Base-by-base conservation (phyloP, 208 protist genomes). In the Herpetomonas tarakana region DNA sequence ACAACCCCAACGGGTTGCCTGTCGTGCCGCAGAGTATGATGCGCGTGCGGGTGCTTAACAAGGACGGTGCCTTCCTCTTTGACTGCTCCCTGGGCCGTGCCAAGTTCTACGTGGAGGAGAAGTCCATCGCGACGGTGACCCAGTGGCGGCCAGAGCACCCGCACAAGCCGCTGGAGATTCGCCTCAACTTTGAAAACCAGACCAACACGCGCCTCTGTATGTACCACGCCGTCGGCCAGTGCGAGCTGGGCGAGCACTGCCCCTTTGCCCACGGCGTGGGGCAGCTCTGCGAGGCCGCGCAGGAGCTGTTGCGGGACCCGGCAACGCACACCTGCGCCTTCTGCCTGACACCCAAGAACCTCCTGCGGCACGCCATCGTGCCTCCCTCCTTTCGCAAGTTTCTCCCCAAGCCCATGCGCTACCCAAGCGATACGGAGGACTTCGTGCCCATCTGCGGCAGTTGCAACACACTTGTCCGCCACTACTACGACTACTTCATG, bases 201-300 rank as follows among this genome's bases (percentile, higher is more conserved):
- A 45, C 74, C 2, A 81, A 82, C 29, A 77, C 71, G 27, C 63
- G 68, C 2, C 68, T 81, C 1, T 86, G 78, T 61, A 65, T 76
- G 30, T 68, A 79, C 66, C 19, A 81, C 35, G 16, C 29, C 1
- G 35, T 79, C 7, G 66, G 71, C 3, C 16, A 22, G 24, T 81
- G 74, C 30, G 67, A 76, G 49, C 38, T 81, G 4, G 54, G 67
- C 1, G 50, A 64, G 14, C 51, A 76, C 49, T 86, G 78, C 51
- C 74, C 74, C 16, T 86, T 77, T 52, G 78, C 78, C 14, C 78
- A 86, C 59, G 71, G 78, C 21, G n/a, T 79, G 4, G 72, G 68
- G 1, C 45, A 86, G 46, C 71, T 86, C 16, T 65, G 63, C 16
- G 30, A 64, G 1, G 65, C 72, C 29, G 59, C 74, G 1, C 54